phyloP scores from a whole-genome alignment of 2,329 filamentous ascomycete genomes.

The Hypoxylon sp. region DNA sequence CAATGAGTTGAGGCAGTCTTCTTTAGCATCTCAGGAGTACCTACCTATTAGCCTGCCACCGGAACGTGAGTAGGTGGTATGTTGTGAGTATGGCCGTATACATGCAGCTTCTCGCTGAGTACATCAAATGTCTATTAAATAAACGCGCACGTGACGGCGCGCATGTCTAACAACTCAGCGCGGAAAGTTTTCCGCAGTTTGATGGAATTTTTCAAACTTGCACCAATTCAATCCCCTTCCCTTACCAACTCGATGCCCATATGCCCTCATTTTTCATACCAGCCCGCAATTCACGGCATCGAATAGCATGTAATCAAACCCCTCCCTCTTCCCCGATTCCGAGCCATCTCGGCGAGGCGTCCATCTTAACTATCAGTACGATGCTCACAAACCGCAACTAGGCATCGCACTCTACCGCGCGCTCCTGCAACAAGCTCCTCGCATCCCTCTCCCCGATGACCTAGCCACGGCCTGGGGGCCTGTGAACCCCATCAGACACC shows the following conservation, averaged over 20 bases:
- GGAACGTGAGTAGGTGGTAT: background rate
- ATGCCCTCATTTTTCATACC: conserved; percentile 59
- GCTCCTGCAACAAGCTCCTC: conserved; percentile 72
- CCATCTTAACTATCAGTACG: background rate
- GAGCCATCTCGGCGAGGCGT: background rate
- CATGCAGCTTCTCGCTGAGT: background rate
- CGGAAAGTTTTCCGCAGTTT: conserved; percentile 44
- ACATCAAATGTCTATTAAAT: background rate
- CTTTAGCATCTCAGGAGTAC: background rate
- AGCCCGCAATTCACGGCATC: conserved; percentile 67
- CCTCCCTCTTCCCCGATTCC: background rate
- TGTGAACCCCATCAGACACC: conserved; percentile 66
- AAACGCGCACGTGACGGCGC: conserved; percentile 32
- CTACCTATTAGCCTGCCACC: background rate
- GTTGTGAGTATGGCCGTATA: background rate
- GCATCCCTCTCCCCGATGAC: conserved; percentile 67
- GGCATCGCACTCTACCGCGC: conserved; percentile 81
- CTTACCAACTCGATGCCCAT: conserved; percentile 21
- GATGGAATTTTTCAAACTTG: conserved; percentile 6
- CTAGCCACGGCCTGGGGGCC: conserved; percentile 53
- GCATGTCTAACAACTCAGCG: conserved; percentile 5
- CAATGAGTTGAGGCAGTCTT: conserved; percentile 16
- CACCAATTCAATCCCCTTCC: background rate
- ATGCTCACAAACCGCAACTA: conserved; percentile 50
- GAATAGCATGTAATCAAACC: conserved; percentile 61